Evolutionary conservation across 352 stramenopile genomes (phyloP), one percentile per base, ranked within the genome.

Genomic region (Phytopythium cucurbitacearum): DNA sequence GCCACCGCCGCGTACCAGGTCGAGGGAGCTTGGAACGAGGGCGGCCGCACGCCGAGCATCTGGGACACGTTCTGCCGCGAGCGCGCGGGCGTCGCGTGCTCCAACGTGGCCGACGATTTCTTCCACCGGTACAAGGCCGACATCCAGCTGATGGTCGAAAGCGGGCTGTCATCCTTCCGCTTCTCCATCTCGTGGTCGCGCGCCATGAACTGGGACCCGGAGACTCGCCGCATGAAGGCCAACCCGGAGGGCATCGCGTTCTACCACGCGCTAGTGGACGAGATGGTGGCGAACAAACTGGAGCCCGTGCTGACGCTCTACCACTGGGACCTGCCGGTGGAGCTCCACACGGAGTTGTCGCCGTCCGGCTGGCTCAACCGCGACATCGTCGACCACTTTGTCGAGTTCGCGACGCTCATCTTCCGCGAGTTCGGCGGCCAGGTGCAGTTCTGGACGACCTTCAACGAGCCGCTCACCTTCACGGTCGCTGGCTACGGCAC

Each of bases 321-420:
- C 64, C 96, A 99, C 73, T 99, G 94, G 94, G 96, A 99, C 69
- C 58, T 98, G 10, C 96, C 96, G 7, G 67, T 92, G 28, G 65
- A 72, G 36, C 62, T 98, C 7, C 71, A 98, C 60, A 78, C 87
- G 10, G 64, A 87, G 32, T 85, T 94, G 38, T 53, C 54, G 16
- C 75, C 72, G n/a, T 76, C 78, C 40, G 94, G 93, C 1, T 91
- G 75, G 73, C 51, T 91, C 16, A 84, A 84, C 50, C 9, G 38
- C 3, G 67, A 66, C 15, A 83, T 89, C 15, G 67, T 89, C 12
- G 57, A 67, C 40, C 65, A 85, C 36, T 96, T 93, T 62, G 76
- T 82, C 11, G 65, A 93, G 32, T 98, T 96, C 65, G 87, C 91
- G n/a, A 71, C 80, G 48, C 67, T 97, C 36, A 95, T 90, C 53